A percentile compares a stretch with the other conserved stretches of the same genome.
phyloP scores from a whole-genome alignment of 495 filamentous ascomycete species.

The Cladorrhinum samala region DNA sequence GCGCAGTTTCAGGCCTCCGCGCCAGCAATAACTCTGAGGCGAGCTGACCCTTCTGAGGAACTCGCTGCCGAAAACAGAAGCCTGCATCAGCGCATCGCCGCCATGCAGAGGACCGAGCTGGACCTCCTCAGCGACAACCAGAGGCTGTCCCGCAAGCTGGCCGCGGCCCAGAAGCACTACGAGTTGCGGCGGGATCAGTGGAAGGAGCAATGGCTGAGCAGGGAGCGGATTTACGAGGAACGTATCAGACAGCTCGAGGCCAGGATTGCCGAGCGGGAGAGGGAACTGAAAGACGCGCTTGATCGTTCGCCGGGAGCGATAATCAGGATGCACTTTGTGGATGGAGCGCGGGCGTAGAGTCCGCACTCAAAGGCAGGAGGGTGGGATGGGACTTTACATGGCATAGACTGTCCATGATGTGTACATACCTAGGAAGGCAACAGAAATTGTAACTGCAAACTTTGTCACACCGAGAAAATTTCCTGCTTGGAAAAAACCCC shows the following conservation, averaged over 20 bases:
- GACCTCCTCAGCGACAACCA: conserved; percentile 19
- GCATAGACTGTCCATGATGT: no score
- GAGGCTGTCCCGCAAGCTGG: conserved; percentile 1
- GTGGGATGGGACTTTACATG: no score
- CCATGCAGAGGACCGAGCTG: conserved; percentile 16
- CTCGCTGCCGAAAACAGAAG: conserved; percentile 16
- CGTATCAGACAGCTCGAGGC: conserved; percentile 14
- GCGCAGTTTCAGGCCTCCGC: not conserved
- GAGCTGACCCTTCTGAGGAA: not conserved
- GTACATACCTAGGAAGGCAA: no score
- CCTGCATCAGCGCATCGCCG: conserved; percentile 20
- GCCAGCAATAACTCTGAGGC: not conserved
- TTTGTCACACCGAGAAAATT: no score
- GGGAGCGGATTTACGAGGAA: conserved; percentile 8
- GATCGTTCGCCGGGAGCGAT: not conserved
- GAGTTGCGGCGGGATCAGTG: conserved; percentile 9
- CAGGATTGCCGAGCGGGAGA: conserved; percentile 7
- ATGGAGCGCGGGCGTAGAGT: no score
- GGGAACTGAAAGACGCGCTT: not conserved
- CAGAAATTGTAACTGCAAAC: no score
- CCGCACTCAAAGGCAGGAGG: no score
- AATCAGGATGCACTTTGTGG: not conserved
- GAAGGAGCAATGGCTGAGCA: conserved; percentile 9
- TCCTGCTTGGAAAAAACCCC: no score
- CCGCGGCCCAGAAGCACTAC: conserved; percentile 3